Percentiles rank a stretch among this genome's conserved stretches.
phyloP scores from a whole-genome alignment of 345 rosid species.

The Reutealis trisperma region DNA sequence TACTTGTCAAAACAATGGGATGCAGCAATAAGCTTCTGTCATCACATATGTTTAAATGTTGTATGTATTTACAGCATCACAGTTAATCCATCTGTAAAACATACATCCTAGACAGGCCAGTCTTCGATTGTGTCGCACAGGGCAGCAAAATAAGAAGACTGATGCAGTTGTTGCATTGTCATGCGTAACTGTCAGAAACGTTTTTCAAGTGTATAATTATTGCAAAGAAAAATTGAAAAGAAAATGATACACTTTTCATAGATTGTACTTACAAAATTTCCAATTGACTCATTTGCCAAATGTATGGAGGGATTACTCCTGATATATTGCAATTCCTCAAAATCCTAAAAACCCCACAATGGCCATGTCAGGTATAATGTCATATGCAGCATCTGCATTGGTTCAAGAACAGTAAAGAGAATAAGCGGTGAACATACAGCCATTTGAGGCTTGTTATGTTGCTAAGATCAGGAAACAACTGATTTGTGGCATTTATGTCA shows the following conservation, averaged over 20 bases:
- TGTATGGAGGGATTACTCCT: slow-evolving; percentile 34
- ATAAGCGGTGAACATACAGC: background rate
- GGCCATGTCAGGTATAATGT: background rate
- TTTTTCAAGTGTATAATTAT: background rate
- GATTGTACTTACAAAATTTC: background rate
- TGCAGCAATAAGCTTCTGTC: background rate
- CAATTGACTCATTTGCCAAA: slow-evolving; percentile 27
- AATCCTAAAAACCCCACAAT: slow-evolving; percentile 23
- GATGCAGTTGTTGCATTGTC: background rate
- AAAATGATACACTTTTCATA: background rate
- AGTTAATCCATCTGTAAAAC: too few relatives aligned
- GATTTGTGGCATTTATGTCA: background rate
- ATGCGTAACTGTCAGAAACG: background rate
- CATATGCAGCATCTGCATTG: too few relatives aligned
- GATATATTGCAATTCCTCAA: slow-evolving; percentile 37
- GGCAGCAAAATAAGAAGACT: too few relatives aligned
- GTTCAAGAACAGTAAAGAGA: background rate
- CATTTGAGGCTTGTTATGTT: background rate
- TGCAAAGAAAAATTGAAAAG: background rate
- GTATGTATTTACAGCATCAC: too few relatives aligned
- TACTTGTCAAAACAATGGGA: too few relatives aligned
- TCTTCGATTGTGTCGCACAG: too few relatives aligned
- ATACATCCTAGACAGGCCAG: background rate
- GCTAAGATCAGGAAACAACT: background rate
- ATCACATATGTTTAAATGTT: too few relatives aligned